Percentiles rank a stretch among this genome's conserved stretches.
Conservation (phyloP, 2,329 filamentous ascomycete species). For the Colletotrichum sidae region DNA sequence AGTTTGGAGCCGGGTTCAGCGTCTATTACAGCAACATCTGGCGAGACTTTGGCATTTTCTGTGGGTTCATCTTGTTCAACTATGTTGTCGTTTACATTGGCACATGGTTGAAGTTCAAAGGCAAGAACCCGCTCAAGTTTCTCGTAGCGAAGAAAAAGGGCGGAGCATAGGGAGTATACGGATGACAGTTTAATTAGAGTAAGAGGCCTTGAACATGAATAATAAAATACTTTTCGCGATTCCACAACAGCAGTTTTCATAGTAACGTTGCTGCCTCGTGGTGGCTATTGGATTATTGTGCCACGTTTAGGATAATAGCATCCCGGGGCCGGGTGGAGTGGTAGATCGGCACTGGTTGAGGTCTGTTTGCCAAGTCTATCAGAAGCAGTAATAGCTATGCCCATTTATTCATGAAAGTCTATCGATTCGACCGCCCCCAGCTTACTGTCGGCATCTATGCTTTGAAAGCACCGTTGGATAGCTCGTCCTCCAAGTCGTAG, state of each 20-base stretch:
- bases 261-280: too few species aligned
- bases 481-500: constrained; percentile 38
- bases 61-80: constrained; percentile 73
- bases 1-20: constrained; percentile 70
- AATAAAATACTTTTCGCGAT: too few species aligned
- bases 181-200: not conserved
- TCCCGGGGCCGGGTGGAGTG: too few species aligned
- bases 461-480: constrained; percentile 32
- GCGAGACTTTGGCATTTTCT: constrained; percentile 75
- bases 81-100: constrained; percentile 55
- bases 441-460: constrained; percentile 5
- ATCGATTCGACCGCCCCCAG: too few species aligned
- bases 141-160: constrained; percentile 44
- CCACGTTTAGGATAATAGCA: too few species aligned
- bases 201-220: not conserved
- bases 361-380: too few species aligned
- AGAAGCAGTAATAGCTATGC: too few species aligned
- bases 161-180: not conserved
- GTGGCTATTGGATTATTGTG: too few species aligned
- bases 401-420: too few species aligned
- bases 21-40: constrained; percentile 71
- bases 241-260: too few species aligned
- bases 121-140: constrained; percentile 51
- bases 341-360: too few species aligned
- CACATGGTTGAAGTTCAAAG: constrained; percentile 54